Conservation (phyloP, 345 rosid species). For the Rhodamnia argentea region DNA sequence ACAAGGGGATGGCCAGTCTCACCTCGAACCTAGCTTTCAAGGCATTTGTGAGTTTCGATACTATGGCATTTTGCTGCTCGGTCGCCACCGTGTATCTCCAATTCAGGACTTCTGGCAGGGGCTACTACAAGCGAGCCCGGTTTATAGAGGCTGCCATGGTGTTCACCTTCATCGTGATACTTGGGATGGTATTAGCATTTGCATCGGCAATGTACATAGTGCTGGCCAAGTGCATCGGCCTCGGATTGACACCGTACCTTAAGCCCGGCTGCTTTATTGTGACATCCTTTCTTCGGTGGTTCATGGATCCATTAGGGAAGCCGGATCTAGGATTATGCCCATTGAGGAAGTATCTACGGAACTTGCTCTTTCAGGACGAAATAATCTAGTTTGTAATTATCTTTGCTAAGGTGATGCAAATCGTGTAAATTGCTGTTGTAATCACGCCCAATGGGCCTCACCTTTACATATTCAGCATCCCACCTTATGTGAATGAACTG, state of each 20-base stretch:
- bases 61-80: constrained; percentile 7
- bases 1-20: background rate
- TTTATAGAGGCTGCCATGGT: background rate
- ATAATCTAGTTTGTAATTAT: background rate
- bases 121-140: constrained; percentile 5
- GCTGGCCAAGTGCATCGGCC: background rate
- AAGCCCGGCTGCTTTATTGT: background rate
- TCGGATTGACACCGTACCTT: background rate
- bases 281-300: background rate
- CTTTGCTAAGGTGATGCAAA: background rate
- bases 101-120: constrained; percentile 6
- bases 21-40: background rate
- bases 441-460: background rate
- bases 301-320: constrained; percentile 5
- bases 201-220: constrained; percentile 5
- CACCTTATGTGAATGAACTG: background rate
- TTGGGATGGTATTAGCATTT: constrained; percentile 1
- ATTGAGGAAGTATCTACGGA: background rate
- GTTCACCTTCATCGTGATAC: background rate
- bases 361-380: background rate
- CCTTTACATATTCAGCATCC: background rate
- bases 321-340: background rate
- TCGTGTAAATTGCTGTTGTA: background rate
- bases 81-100: constrained; percentile 1
- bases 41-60: background rate